Evolutionary conservation across 2,329 filamentous ascomycete species (phyloP).

Genomic region (Aureobasidium sp.): DNA sequence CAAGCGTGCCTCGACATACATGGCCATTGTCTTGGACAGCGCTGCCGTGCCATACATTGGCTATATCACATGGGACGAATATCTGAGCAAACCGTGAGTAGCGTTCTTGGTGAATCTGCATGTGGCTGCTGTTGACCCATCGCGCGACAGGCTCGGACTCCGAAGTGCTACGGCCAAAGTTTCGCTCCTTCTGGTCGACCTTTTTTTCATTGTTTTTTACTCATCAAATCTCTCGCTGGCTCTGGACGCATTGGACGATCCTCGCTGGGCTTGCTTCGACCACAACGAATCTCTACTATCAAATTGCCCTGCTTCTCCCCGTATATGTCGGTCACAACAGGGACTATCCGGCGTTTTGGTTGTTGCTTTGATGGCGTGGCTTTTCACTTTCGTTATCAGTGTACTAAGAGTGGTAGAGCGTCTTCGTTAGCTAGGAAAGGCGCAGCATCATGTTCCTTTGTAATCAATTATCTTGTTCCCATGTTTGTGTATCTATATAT

Average conservation of each 20-base stretch:
- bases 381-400: constrained; percentile 80
- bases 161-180: constrained; percentile 79
- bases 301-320: constrained; percentile 27
- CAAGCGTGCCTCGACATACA: constrained; percentile 58
- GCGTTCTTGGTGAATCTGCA: no score
- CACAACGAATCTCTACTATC: constrained; percentile 19
- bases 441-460: constrained; percentile 1
- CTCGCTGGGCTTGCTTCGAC: constrained; percentile 43
- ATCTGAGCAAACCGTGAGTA: constrained; percentile 68
- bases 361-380: constrained; percentile 79
- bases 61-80: constrained; percentile 95
- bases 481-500: constrained; percentile 5
- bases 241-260: constrained; percentile 67
- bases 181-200: constrained; percentile 77
- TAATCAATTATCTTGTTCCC: neutral
- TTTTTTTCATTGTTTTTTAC: constrained; percentile 97
- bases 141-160: constrained; percentile 52
- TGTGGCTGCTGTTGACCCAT: constrained; percentile 8
- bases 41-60: constrained; percentile 82
- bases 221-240: constrained; percentile 85
- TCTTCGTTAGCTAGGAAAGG: constrained; percentile 16
- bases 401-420: constrained; percentile 31
- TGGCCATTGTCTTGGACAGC: constrained; percentile 82
- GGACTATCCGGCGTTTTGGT: constrained; percentile 71
- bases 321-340: constrained; percentile 55